Percentiles rank a stretch among this genome's conserved stretches.
phyloP scores from a whole-genome alignment of 371 early-diverging fungal species.

The Mucor sp. region DNA sequence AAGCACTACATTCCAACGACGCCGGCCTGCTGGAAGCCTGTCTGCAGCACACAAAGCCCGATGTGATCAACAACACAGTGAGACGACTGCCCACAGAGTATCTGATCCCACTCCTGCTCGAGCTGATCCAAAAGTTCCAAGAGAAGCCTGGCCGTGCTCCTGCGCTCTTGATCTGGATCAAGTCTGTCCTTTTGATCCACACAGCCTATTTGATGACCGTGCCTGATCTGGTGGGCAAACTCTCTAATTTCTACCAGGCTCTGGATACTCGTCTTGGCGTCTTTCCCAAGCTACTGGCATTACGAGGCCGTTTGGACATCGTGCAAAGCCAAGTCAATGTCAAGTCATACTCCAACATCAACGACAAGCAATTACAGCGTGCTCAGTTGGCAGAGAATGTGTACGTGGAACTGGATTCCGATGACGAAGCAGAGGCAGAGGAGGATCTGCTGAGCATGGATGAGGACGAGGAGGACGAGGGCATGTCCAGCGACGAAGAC shows the following conservation, averaged over 20 bases:
- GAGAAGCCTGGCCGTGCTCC: constrained; percentile 67
- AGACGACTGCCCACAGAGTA: constrained; percentile 69
- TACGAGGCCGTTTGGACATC: constrained; percentile 81
- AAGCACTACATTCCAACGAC: constrained; percentile 80
- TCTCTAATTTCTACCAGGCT: constrained; percentile 73
- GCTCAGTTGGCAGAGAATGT: constrained; percentile 46
- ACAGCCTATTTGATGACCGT: constrained; percentile 73
- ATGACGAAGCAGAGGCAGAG: constrained; percentile 51
- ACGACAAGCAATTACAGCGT: constrained; percentile 36
- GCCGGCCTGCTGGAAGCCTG: constrained; percentile 65
- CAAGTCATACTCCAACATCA: constrained; percentile 47
- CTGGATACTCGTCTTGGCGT: constrained; percentile 65
- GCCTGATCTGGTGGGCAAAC: constrained; percentile 64
- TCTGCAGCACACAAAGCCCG: constrained; percentile 60
- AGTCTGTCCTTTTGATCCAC: constrained; percentile 69
- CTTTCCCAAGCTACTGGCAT: constrained; percentile 64
- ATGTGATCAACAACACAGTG: constrained; percentile 71
- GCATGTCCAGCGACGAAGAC: constrained; percentile 9
- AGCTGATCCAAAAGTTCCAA: constrained; percentile 67
- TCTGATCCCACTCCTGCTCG: constrained; percentile 73
- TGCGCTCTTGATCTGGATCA: constrained; percentile 74
- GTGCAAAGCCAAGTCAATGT: constrained; percentile 71
- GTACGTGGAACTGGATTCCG: constrained; percentile 66
- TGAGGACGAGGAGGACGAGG: constrained; percentile 33
- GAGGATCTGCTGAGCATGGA: constrained; percentile 41